phyloP scores from a whole-genome alignment of 805 yeast genomes.

The Wickerhamiella nectarea region DNA sequence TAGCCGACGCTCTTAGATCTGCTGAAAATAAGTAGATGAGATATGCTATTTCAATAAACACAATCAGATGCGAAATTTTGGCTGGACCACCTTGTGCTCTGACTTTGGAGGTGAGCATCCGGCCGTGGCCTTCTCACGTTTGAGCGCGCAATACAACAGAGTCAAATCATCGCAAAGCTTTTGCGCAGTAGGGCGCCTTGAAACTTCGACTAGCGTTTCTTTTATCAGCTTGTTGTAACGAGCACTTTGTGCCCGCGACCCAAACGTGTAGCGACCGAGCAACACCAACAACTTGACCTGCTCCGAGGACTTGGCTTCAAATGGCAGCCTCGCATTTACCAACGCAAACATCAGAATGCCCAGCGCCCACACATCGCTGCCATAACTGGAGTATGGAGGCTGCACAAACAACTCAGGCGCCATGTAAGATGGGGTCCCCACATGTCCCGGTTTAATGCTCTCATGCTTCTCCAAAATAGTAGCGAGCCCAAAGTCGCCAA shows the following conservation, averaged over 20 bases:
- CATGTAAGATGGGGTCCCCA: constrained; percentile 94
- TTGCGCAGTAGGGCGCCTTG: not conserved
- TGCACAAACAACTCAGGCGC: constrained; percentile 58
- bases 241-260: not conserved
- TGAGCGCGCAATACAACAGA: not conserved
- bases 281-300: not conserved
- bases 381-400: constrained; percentile 92
- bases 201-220: too few relatives aligned
- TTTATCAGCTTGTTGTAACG: too few relatives aligned
- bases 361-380: constrained; percentile 86
- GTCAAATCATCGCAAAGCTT: not conserved
- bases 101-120: not conserved
- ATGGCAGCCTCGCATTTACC: constrained; percentile 94
- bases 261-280: not conserved
- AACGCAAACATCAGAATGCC: constrained; percentile 90
- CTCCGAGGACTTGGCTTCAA: constrained; percentile 77
- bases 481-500: constrained; percentile 96
- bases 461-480: constrained; percentile 68
- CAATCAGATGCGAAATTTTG: too few relatives aligned
- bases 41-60: too few relatives aligned
- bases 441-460: constrained; percentile 69
- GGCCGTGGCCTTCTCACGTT: not conserved
- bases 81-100: not conserved
- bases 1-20: too few relatives aligned
- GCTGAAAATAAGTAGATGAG: too few relatives aligned